These are phyloP conservation scores for Yamadazyma sp. DNA, from an alignment of 1,139 yeast genomes.

Conservation along the genomic window DNA sequence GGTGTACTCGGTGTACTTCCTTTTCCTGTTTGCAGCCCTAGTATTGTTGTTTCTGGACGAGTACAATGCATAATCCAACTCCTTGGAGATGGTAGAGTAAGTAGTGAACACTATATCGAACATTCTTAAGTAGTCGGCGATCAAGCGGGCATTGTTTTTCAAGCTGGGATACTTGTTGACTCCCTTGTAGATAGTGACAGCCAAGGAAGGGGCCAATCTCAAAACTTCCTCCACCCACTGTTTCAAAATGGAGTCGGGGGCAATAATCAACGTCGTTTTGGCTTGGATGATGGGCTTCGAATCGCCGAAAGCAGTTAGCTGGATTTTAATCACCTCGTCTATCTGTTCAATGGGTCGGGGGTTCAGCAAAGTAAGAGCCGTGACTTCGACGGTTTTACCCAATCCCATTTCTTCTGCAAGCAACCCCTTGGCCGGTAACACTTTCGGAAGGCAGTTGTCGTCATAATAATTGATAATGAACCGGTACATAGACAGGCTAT, in stretches of 20 bases:
- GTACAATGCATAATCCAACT: slow-evolving; percentile 78
- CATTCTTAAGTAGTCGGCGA: slow-evolving; percentile 48
- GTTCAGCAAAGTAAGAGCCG: slow-evolving; percentile 63
- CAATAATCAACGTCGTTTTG: slow-evolving; percentile 75
- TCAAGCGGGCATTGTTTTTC: slow-evolving; percentile 39
- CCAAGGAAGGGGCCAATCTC: slow-evolving; percentile 55
- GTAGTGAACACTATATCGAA: slow-evolving; percentile 85
- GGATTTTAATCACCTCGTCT: slow-evolving; percentile 38
- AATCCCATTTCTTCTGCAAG: slow-evolving; percentile 95
- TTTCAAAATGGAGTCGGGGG: slow-evolving; percentile 77
- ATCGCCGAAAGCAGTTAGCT: slow-evolving; percentile 33
- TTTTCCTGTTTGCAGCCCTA: slow-evolving; percentile 29
- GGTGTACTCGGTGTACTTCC: slow-evolving; percentile 14
- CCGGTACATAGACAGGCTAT: slow-evolving; percentile 27
- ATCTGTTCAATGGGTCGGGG: slow-evolving; percentile 48
- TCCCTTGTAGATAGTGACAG: slow-evolving; percentile 66
- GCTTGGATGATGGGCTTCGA: slow-evolving; percentile 50
- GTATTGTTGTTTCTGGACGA: slow-evolving; percentile 60
- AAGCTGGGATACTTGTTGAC: slow-evolving; percentile 49
- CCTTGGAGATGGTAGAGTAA: slow-evolving; percentile 66
- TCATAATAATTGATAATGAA: slow-evolving; percentile 25
- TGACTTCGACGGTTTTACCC: slow-evolving; percentile 87
- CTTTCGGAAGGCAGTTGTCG: slow-evolving; percentile 14
- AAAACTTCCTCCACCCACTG: slow-evolving; percentile 84
- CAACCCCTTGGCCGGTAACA: slow-evolving; percentile 60